Evolutionary conservation across 208 protist genomes (phyloP).

Genomic region (Naegleria gruberi): DNA sequence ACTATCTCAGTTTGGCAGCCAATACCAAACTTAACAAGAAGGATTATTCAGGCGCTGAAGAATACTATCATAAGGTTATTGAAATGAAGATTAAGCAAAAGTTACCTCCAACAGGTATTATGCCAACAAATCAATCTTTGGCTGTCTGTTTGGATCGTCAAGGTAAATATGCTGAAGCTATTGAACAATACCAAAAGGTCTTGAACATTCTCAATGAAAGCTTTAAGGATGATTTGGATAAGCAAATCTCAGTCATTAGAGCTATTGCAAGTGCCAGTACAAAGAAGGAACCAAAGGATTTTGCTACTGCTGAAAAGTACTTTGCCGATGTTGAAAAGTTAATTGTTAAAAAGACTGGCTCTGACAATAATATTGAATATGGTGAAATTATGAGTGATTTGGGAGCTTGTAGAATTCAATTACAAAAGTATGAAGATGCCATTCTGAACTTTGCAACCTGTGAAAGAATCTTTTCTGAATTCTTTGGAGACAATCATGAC

Average conservation of each 20-base stretch:
- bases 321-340: background rate
- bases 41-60: background rate
- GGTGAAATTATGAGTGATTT: background rate
- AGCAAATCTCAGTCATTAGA: background rate
- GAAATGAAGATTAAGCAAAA: background rate
- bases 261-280: background rate
- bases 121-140: background rate
- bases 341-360: background rate
- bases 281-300: background rate
- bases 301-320: background rate
- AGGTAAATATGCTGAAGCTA: background rate
- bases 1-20: background rate
- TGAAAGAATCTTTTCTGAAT: background rate
- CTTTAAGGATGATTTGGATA: background rate
- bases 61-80: background rate
- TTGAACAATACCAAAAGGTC: background rate
- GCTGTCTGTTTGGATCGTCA: background rate
- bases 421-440: constrained; percentile 1
- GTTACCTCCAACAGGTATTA: background rate
- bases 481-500: constrained; percentile 10
- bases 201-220: background rate
- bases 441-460: background rate
- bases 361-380: constrained; percentile 1
- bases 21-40: background rate
- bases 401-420: background rate